Evolutionary conservation across 2,329 filamentous ascomycete species (phyloP).

Genomic region (Lomentospora prolificans): DNA sequence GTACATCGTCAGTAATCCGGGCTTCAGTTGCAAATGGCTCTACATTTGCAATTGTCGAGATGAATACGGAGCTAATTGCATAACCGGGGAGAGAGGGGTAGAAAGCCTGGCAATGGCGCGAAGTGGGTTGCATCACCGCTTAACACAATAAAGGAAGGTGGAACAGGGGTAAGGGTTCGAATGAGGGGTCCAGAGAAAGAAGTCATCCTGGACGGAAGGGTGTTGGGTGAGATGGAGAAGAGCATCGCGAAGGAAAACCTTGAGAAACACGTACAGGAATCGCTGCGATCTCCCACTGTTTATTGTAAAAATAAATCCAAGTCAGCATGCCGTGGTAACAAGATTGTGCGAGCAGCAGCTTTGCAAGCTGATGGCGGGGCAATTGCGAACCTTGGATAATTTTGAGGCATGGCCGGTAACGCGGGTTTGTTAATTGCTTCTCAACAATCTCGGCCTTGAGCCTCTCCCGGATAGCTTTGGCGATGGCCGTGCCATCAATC

Average conservation of each 20-base stretch:
- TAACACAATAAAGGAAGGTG: conserved; percentile 10
- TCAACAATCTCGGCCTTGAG: conserved; percentile 72
- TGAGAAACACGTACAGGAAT: conserved; percentile 59
- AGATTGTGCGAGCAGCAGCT: too few species aligned
- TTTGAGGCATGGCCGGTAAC: conserved; percentile 81
- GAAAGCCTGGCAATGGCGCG: too few species aligned
- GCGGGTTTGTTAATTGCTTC: conserved; percentile 71
- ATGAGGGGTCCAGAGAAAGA: conserved; percentile 4
- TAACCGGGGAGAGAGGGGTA: neutral
- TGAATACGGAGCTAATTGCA: neutral
- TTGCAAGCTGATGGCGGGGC: neutral
- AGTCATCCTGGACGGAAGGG: neutral
- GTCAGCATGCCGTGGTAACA: conserved; percentile 6
- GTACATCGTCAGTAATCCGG: conserved; percentile 24
- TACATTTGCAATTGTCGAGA: neutral
- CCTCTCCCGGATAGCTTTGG: conserved; percentile 77
- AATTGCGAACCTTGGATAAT: conserved; percentile 72
- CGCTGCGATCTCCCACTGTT: conserved; percentile 80
- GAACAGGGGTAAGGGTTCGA: conserved; percentile 7
- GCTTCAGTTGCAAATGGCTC: too few species aligned
- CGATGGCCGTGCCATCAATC: conserved; percentile 94
- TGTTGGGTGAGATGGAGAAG: neutral
- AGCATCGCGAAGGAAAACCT: neutral
- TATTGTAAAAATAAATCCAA: neutral
- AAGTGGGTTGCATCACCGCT: too few species aligned